Evolutionary conservation across 2,329 filamentous ascomycete species (phyloP), one percentile per base, ranked within the genome.

Genomic region (Cladophialophora yegresii): DNA sequence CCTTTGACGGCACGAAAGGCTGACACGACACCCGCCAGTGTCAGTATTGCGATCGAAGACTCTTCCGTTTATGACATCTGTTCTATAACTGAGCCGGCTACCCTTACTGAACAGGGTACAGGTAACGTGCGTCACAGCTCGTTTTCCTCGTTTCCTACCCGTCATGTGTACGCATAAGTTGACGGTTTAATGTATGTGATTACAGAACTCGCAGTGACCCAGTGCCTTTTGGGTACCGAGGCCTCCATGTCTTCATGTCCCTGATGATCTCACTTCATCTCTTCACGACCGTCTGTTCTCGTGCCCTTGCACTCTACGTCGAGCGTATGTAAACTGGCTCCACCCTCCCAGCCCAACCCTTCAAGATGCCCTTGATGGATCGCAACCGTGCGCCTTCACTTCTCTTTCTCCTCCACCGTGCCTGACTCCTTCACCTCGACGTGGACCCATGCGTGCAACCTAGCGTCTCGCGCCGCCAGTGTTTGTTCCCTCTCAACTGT

Each of bases 351-450:
- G 23, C 4, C 33, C 12, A 12, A 16, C 22, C 32, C 13, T 28
- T 22, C 36, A 16, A 30, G 22, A 65, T 65, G 63, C 54, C 58
- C 13, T 28, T 62, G 26, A 59, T 65, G 62, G n/a, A 45, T 65
- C 10, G 59, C 63, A 26, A 51, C 32, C 2, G 54, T 65, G 13
- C 58, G 59, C 7, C 49, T 65, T 8, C 58, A 49, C 3, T 58
- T 58, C 28, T 54, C 47, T 6, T 23, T 61, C 33, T 28, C 45
- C 36, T 54, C 36, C 12, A n/a, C 20, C 16, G 28, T 57, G 16
- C 47, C 58, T 23, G 40, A 60, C 13, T 54, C 63, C 16, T 62
- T 65, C 49, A 54, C 22, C 6, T 36, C 53, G 28, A 61, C 58
- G 9, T 65, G 59, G 59, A 53, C 28, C 16, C 30, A 49, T 6